A percentile compares a stretch with the other conserved stretches of the same genome.
Evolutionary conservation across 495 filamentous ascomycete species (phyloP).

Genomic region (Trichocladium uniseriatum): DNA sequence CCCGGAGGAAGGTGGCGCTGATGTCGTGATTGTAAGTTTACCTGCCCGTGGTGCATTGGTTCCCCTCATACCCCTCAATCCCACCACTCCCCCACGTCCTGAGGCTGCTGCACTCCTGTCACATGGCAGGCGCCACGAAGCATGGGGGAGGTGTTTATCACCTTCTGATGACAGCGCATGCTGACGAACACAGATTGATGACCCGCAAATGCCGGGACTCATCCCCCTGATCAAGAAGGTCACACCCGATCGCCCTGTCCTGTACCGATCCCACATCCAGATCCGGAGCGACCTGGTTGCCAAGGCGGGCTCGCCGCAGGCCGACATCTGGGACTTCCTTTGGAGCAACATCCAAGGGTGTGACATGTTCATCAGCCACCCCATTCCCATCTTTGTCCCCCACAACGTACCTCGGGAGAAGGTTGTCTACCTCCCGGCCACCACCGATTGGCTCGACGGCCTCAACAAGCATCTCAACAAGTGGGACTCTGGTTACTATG

Average conservation of each 20-base stretch:
- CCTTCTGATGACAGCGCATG: conserved; percentile 3
- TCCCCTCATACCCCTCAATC: conserved; percentile 7
- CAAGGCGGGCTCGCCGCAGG: conserved; percentile 54
- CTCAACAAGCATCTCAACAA: conserved; percentile 69
- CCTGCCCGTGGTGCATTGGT: neutral
- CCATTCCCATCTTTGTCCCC: conserved; percentile 70
- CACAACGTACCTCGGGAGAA: conserved; percentile 52
- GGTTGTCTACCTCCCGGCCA: conserved; percentile 72
- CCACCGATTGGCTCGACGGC: conserved; percentile 86
- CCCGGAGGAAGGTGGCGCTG: conserved; percentile 62
- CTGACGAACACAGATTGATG: conserved; percentile 48
- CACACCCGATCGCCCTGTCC: conserved; percentile 66
- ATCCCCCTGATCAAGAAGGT: conserved; percentile 66
- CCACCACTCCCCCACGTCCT: neutral
- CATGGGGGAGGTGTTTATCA: neutral
- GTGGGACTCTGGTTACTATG: conserved; percentile 70
- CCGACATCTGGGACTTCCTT: conserved; percentile 67
- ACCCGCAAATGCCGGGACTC: conserved; percentile 80
- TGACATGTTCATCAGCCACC: conserved; percentile 81
- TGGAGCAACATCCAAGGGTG: conserved; percentile 62
- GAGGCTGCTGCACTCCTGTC: neutral
- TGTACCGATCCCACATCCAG: conserved; percentile 80
- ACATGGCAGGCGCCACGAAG: conserved; percentile 5
- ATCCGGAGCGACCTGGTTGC: conserved; percentile 66
- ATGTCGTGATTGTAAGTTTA: conserved; percentile 58